Percentiles rank a stretch among this genome's conserved stretches.
Evolutionary conservation across 148 eudicot genomes (phyloP).

Genomic region (Camellia lanceoleosa): DNA sequence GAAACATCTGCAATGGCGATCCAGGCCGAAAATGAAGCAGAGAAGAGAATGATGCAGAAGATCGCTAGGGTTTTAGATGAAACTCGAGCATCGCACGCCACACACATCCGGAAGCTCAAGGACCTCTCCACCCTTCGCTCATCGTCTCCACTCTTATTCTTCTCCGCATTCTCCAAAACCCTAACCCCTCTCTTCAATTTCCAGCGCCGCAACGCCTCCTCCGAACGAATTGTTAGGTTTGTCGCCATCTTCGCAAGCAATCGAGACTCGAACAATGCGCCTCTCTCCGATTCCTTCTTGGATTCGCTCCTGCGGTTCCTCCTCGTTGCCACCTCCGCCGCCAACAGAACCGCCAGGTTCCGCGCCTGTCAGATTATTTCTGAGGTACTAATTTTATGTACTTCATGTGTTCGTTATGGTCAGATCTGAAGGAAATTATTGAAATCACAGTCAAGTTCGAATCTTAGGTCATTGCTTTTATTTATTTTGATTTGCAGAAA

Average conservation of each 20-base stretch:
- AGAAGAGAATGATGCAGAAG: slow-evolving; percentile 30
- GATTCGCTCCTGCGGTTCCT: slow-evolving; percentile 17
- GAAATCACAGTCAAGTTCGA: too few relatives aligned
- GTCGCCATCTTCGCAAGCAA: slow-evolving; percentile 50
- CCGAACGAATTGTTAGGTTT: slow-evolving; percentile 68
- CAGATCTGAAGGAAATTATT: background rate
- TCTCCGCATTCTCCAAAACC: slow-evolving; percentile 54
- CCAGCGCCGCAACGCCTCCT: slow-evolving; percentile 59
- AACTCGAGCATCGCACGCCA: slow-evolving; percentile 54
- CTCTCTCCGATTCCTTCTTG: background rate
- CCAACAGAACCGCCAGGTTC: slow-evolving; percentile 9
- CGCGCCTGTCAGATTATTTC: slow-evolving; percentile 23
- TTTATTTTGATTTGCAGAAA: too few relatives aligned
- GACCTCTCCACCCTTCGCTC: slow-evolving; percentile 64
- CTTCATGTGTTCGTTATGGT: background rate
- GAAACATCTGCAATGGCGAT: slow-evolving; percentile 17
- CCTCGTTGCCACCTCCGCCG: slow-evolving; percentile 5
- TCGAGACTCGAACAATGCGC: slow-evolving; percentile 19
- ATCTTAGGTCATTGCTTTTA: background rate
- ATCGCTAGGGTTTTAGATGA: slow-evolving; percentile 64
- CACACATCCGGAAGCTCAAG: slow-evolving; percentile 81
- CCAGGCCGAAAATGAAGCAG: slow-evolving; percentile 19
- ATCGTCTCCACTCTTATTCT: slow-evolving; percentile 34
- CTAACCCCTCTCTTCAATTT: slow-evolving; percentile 51
- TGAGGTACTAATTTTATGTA: slow-evolving; percentile 5